Evolutionary conservation across 495 filamentous ascomycete genomes (phyloP), one percentile per base, ranked within the genome.

Genomic region (Bombardia bombarda): DNA sequence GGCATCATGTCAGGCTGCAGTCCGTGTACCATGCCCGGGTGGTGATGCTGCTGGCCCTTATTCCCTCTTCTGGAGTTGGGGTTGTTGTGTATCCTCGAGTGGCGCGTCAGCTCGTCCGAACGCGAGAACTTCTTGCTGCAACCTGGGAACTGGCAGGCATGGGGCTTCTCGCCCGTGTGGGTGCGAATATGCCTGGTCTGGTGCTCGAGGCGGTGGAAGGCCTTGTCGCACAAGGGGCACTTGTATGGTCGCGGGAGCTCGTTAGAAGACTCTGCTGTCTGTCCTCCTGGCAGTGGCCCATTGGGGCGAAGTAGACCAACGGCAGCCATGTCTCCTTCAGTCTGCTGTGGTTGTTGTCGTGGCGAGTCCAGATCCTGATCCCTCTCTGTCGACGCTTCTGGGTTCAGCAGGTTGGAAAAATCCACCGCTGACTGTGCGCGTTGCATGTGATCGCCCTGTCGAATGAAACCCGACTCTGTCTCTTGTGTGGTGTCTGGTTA

Each of bases 71-170:
- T 76, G 47, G 88, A 94, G 73, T 97, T 97, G 35, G 93, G 92
- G 68, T 98, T 98, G 74, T 82, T 95, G 77, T 98, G 92, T 72
- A 98, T 98, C 60, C 92, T 77, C 61, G 92, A 96, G 68, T 98
- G 92, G 35, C 92, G 79, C 32, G 92, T 98, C 43, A 98, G 74
- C 67, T 98, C 92, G 55, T 98, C 92, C 16, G 93, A 97, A 19
- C 92, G 80, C 53, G 86, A 93, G 77, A 98, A 98, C 45, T 89
- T 85, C 68, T 98, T 98, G 38, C 87, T 92, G 78, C 92, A 98
- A 40, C 89, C 90, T 3, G 86, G 87, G 56, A 86, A 95, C 53
- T 84, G 79, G 77, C 92, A 98, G 31, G 83, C 89, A 56, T 98
- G 92, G 14, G 92, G 92, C 72, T 97, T 98, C 70, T 98, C 92